phyloP scores from a whole-genome alignment of 2,329 filamentous ascomycete species.

The Fusarium proliferatum region DNA sequence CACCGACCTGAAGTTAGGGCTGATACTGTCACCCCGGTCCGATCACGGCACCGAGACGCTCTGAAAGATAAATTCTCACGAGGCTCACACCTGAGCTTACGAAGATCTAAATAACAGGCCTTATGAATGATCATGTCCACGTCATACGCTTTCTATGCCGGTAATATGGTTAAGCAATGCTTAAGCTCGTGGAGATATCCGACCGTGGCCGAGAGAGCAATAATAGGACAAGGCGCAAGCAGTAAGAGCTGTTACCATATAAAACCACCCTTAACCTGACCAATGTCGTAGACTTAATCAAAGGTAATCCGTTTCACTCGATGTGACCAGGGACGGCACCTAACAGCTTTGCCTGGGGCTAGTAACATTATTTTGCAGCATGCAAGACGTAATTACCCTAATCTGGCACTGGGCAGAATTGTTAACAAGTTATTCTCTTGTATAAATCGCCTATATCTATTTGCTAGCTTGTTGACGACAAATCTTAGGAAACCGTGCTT shows the following conservation, averaged over 20 bases:
- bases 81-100: constrained; percentile 76
- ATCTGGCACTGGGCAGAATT: constrained; percentile 78
- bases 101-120: constrained; percentile 78
- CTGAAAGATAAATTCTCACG: constrained; percentile 61
- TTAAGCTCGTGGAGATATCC: constrained; percentile 79
- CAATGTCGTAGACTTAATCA: constrained; percentile 85
- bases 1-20: constrained; percentile 60
- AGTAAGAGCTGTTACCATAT: constrained; percentile 84
- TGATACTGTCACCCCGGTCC: constrained; percentile 56
- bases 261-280: constrained; percentile 78
- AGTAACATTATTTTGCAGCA: constrained; percentile 84
- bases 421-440: constrained; percentile 79
- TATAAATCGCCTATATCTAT: constrained; percentile 83
- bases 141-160: constrained; percentile 70
- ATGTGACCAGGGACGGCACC: constrained; percentile 67
- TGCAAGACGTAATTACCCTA: constrained; percentile 80
- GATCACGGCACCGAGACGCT: constrained; percentile 62
- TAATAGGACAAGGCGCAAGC: constrained; percentile 79
- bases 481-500: constrained; percentile 77
- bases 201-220: constrained; percentile 82
- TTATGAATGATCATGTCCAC: constrained; percentile 76
- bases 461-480: constrained; percentile 68
- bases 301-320: constrained; percentile 82
- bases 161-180: constrained; percentile 73
- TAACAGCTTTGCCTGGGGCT: constrained; percentile 61